Conservation (phyloP, 495 filamentous ascomycete species). For the Penicillium argentinense region DNA sequence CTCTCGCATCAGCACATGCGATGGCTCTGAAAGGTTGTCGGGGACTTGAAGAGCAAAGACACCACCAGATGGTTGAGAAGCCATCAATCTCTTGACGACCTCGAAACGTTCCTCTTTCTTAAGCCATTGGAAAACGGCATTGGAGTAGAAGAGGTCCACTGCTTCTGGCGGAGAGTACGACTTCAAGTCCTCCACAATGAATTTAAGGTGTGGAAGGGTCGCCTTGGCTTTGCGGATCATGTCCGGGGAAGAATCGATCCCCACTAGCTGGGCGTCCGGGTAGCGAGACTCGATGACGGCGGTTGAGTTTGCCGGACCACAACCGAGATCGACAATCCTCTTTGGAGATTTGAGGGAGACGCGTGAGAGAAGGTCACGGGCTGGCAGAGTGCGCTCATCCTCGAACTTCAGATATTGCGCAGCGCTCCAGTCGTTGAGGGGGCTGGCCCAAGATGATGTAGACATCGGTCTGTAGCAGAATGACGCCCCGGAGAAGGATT, state of each 20-base stretch:
- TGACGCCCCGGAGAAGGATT: slow-evolving; percentile 6
- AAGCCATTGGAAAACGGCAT: slow-evolving; percentile 59
- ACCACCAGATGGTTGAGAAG: slow-evolving; percentile 37
- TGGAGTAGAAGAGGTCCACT: slow-evolving; percentile 52
- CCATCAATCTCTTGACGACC: slow-evolving; percentile 40
- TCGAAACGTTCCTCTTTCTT: slow-evolving; percentile 37
- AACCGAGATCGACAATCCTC: slow-evolving; percentile 53
- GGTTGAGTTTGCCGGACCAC: slow-evolving; percentile 57
- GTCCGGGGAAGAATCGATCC: slow-evolving; percentile 52
- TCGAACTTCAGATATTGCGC: slow-evolving; percentile 51
- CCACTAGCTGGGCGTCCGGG: slow-evolving; percentile 44
- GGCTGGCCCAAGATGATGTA: slow-evolving; percentile 5
- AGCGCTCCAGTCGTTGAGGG: slow-evolving; percentile 44
- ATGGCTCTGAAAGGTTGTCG: slow-evolving; percentile 48
- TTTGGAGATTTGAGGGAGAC: slow-evolving; percentile 33
- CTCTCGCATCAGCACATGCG: slow-evolving; percentile 49
- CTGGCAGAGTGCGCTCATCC: slow-evolving; percentile 44
- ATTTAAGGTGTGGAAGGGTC: slow-evolving; percentile 31
- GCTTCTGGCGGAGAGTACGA: slow-evolving; percentile 32
- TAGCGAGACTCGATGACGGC: slow-evolving; percentile 41
- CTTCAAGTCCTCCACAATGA: slow-evolving; percentile 37
- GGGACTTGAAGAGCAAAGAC: slow-evolving; percentile 57
- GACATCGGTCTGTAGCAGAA: slow-evolving; percentile 18
- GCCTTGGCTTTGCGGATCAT: slow-evolving; percentile 51
- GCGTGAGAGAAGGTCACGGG: slow-evolving; percentile 44